These are phyloP conservation scores for Letharia columbiana DNA, from an alignment of 495 filamentous ascomycete species.

Conservation along the genomic window DNA sequence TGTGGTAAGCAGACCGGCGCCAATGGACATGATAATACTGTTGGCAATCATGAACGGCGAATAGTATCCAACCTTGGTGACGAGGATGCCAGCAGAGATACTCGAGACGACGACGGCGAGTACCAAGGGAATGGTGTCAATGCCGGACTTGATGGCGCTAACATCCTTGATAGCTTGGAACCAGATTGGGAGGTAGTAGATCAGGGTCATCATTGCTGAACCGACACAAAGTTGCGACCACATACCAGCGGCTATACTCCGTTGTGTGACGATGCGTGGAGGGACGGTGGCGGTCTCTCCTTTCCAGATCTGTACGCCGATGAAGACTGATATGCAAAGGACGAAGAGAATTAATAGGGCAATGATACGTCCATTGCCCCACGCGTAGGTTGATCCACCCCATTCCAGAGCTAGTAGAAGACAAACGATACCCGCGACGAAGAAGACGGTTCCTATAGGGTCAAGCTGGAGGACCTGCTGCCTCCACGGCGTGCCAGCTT, in stretches of 20 bases:
- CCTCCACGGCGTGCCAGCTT: slow-evolving; percentile 30
- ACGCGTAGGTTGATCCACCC: slow-evolving; percentile 50
- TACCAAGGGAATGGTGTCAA: slow-evolving; percentile 37
- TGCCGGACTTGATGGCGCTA: slow-evolving; percentile 31
- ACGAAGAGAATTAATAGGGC: slow-evolving; percentile 43
- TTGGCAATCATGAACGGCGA: slow-evolving; percentile 49
- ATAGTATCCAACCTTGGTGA: slow-evolving; percentile 57
- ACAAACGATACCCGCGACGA: slow-evolving; percentile 44
- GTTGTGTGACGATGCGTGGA: slow-evolving; percentile 46
- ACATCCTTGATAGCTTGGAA: slow-evolving; percentile 55
- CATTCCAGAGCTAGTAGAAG: slow-evolving; percentile 53
- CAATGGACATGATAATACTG: slow-evolving; percentile 46
- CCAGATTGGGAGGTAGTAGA: slow-evolving; percentile 65
- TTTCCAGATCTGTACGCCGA: slow-evolving; percentile 39
- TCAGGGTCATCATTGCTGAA: slow-evolving; percentile 30
- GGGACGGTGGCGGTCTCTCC: slow-evolving; percentile 44
- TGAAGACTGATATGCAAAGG: slow-evolving; percentile 38
- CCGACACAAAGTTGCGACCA: slow-evolving; percentile 27
- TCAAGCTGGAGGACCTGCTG: slow-evolving; percentile 43
- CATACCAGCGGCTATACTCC: slow-evolving; percentile 44
- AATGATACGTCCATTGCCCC: slow-evolving; percentile 46
- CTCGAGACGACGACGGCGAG: slow-evolving; percentile 39
- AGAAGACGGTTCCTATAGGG: slow-evolving; percentile 39
- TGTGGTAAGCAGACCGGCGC: slow-evolving; percentile 55
- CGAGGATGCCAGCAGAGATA: slow-evolving; percentile 43